Evolutionary conservation across 2,329 filamentous ascomycete genomes (phyloP).

Genomic region (Trichoderma cornu-damae): DNA sequence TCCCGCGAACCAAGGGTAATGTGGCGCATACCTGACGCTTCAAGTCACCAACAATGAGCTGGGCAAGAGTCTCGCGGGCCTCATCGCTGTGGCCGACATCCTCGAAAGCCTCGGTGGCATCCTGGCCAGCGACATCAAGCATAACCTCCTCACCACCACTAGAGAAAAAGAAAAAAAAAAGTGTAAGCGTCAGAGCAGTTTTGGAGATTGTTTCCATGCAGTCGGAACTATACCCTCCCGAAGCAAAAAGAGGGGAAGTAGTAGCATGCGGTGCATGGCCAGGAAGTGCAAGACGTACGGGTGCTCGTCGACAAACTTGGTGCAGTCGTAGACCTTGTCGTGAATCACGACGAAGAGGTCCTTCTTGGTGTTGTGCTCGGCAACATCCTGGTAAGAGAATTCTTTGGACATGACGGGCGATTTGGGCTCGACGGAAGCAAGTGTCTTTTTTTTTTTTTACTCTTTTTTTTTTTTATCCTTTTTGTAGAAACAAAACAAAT

Average conservation of each 20-base stretch:
- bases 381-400: constrained; percentile 75
- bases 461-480: too few relatives aligned
- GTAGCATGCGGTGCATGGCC: not conserved
- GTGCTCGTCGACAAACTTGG: constrained; percentile 94
- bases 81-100: constrained; percentile 99
- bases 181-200: not conserved
- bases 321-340: constrained; percentile 91
- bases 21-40: constrained; percentile 67
- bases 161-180: constrained; percentile 13
- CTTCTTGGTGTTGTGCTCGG: constrained; percentile 87
- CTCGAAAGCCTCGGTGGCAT: constrained; percentile 96
- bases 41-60: constrained; percentile 67
- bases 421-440: not conserved
- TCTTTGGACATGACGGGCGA: constrained; percentile 37
- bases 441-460: too few relatives aligned
- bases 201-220: not conserved
- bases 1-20: not conserved
- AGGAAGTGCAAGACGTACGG: constrained; percentile 53
- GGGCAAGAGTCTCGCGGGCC: constrained; percentile 85
- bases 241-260: not conserved
- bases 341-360: constrained; percentile 88
- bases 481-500: too few relatives aligned
- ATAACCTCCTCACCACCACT: constrained; percentile 98
- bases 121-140: constrained; percentile 91
- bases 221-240: not conserved